Evolutionary conservation across 1,284 basidiomycete species (phyloP).

Genomic region (Sparassis latifolia): DNA sequence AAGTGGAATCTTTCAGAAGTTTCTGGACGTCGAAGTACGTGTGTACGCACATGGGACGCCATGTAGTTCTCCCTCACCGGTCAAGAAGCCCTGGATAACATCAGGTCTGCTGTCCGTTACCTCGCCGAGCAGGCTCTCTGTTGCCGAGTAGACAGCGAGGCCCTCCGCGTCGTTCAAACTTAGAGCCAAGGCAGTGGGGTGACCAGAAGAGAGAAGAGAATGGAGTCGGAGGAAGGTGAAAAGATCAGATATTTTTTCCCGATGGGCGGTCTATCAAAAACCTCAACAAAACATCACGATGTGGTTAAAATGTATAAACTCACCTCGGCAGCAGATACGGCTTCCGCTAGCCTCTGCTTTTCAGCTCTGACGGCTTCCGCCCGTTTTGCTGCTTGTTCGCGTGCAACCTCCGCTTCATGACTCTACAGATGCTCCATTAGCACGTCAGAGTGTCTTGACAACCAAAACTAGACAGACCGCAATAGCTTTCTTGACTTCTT

Average conservation of each 20-base stretch:
- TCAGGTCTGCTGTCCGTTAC: constrained; percentile 42
- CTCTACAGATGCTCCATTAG: constrained; percentile 30
- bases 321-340: constrained; percentile 57
- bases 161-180: constrained; percentile 46
- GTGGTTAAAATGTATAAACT: constrained; percentile 9
- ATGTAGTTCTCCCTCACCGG: constrained; percentile 48
- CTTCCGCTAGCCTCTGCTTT: constrained; percentile 44
- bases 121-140: constrained; percentile 47
- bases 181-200: constrained; percentile 37
- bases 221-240: constrained; percentile 63
- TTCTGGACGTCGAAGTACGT: background rate
- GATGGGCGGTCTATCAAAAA: constrained; percentile 29
- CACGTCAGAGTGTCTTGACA: background rate
- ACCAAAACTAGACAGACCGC: constrained; percentile 47
- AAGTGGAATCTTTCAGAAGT: background rate
- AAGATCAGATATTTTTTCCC: constrained; percentile 42
- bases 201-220: constrained; percentile 43
- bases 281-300: background rate
- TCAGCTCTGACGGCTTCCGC: constrained; percentile 49
- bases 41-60: constrained; percentile 50
- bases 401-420: constrained; percentile 57
- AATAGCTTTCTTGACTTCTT: constrained; percentile 73
- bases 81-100: constrained; percentile 48
- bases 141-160: constrained; percentile 44
- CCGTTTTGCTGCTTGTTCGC: constrained; percentile 46